These are phyloP conservation scores for Murraya paniculata DNA, from an alignment of 345 rosid genomes.

Conservation along the genomic window DNA sequence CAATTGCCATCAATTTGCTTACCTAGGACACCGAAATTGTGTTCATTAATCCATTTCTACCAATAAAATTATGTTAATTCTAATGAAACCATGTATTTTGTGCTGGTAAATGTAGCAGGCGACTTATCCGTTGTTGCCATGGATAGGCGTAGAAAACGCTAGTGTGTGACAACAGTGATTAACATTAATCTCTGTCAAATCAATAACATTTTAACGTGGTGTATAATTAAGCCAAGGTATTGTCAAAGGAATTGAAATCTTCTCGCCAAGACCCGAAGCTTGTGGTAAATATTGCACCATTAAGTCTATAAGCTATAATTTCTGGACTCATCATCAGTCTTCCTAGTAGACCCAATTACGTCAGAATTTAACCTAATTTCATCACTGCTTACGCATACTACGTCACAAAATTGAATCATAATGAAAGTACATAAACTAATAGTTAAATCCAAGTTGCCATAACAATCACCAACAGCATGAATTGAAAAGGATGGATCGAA, in stretches of 20 bases:
- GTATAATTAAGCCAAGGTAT: neutral
- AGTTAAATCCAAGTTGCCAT: neutral
- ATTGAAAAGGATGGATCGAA: neutral
- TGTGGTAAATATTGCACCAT: constrained; percentile 25
- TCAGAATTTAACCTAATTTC: constrained; percentile 25
- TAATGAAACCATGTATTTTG: neutral
- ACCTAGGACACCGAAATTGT: too few relatives aligned
- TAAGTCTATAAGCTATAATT: neutral
- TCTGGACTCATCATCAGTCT: neutral
- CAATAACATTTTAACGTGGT: constrained; percentile 2
- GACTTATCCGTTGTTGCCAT: neutral
- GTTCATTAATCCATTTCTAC: neutral
- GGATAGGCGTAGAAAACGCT: neutral
- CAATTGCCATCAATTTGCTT: too few relatives aligned
- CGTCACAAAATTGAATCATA: neutral
- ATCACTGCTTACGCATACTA: constrained; percentile 40
- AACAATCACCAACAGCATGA: constrained; percentile 4
- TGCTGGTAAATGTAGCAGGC: neutral
- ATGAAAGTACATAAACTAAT: neutral
- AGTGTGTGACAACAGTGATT: neutral
- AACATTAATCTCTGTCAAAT: neutral
- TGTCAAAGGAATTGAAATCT: constrained; percentile 13
- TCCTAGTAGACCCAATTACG: constrained; percentile 17
- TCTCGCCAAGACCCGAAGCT: neutral
- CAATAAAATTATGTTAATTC: neutral